Evolutionary conservation across 495 filamentous ascomycete species (phyloP).

Genomic region (Tuber indicum): DNA sequence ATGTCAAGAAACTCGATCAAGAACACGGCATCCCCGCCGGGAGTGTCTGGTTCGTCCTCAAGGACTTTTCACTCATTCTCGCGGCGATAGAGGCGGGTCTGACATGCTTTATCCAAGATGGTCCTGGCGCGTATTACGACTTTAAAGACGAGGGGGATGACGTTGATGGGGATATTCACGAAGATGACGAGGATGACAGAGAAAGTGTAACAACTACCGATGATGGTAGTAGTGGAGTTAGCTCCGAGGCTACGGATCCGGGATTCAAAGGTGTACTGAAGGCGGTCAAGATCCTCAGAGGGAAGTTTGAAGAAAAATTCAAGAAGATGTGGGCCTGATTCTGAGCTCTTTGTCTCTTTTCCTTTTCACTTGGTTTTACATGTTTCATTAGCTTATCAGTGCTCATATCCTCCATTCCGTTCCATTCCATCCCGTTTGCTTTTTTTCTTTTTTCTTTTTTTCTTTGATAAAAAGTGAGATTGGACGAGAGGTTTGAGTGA

Average conservation of each 20-base stretch:
- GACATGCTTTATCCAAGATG: conserved; percentile 49
- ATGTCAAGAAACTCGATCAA: conserved; percentile 50
- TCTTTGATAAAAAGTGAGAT: not conserved
- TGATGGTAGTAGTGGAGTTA: not conserved
- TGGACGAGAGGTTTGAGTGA: not conserved
- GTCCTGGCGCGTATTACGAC: conserved; percentile 46
- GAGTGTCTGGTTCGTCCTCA: conserved; percentile 58
- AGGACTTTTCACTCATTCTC: conserved; percentile 63
- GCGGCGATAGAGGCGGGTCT: conserved; percentile 58
- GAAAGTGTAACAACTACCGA: conserved; percentile 17
- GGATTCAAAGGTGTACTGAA: conserved; percentile 51
- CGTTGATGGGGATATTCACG: conserved; percentile 40
- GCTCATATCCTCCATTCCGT: not conserved
- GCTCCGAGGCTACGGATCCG: conserved; percentile 42
- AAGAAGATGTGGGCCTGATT: conserved; percentile 51
- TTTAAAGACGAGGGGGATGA: conserved; percentile 43
- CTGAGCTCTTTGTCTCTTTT: not conserved
- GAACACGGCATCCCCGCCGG: conserved; percentile 57
- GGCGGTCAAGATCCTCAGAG: conserved; percentile 53
- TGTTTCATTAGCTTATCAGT: not conserved
- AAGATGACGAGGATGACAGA: conserved; percentile 41
- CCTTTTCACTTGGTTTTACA: not conserved
- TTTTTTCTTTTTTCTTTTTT: not conserved
- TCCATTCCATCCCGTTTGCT: not conserved
- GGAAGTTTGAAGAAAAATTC: conserved; percentile 63